These are phyloP conservation scores for Sarocladiaceae sp. DNA, from an alignment of 2,329 filamentous ascomycete genomes.

Conservation along the genomic window DNA sequence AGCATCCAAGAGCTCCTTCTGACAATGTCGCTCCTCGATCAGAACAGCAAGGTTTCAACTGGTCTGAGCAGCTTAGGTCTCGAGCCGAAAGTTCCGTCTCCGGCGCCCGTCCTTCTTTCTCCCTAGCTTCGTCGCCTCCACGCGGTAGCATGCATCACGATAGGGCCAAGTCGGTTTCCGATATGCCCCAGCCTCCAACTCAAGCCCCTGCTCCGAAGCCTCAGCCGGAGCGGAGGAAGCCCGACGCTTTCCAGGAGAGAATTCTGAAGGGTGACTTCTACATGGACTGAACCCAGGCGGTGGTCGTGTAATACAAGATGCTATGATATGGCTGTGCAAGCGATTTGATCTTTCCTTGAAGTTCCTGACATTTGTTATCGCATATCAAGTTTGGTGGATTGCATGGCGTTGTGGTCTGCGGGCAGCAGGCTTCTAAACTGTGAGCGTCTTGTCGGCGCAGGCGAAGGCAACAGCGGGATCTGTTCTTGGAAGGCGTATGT, in stretches of 20 bases:
- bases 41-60: constrained; percentile 89
- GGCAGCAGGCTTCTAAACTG: background rate
- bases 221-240: constrained; percentile 56
- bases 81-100: constrained; percentile 76
- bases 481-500: background rate
- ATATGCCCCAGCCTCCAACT: constrained; percentile 52
- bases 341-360: background rate
- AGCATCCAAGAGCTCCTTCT: constrained; percentile 54
- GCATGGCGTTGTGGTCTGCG: constrained; percentile 6
- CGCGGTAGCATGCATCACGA: constrained; percentile 44
- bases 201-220: constrained; percentile 41
- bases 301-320: constrained; percentile 7
- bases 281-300: constrained; percentile 66
- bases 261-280: constrained; percentile 97
- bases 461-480: constrained; percentile 4
- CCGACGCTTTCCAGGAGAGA: constrained; percentile 92
- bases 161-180: constrained; percentile 63
- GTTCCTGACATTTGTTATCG: constrained; percentile 7
- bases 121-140: constrained; percentile 44
- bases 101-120: constrained; percentile 50
- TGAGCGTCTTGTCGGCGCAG: constrained; percentile 2
- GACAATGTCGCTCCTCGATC: constrained; percentile 54
- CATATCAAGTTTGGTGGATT: background rate
- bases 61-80: constrained; percentile 90
- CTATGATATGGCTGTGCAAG: background rate